Evolutionary conservation across 148 eudicot species (phyloP), one percentile per base, ranked within the genome.

Genomic region (Vaccinium myrtillus): DNA sequence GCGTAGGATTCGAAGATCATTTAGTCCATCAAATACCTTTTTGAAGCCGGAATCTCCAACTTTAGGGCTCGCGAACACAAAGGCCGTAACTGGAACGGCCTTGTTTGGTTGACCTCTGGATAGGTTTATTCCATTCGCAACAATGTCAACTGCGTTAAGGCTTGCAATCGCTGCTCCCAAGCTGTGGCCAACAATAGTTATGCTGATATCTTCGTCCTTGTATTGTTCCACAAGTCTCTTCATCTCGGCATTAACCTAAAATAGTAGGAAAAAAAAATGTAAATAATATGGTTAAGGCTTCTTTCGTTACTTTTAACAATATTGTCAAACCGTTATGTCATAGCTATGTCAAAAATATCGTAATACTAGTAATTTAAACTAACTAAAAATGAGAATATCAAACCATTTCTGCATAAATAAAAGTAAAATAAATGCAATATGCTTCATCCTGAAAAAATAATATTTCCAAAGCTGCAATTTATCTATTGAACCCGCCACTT

Each of bases 121-220:
- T 32, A 10, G 83, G 88, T 93, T 91, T 19, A 88, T 18, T 12
- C 88, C 85, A 77, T 94, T 93, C 6, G 79, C 54, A 1, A 90
- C 91, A 6, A 94, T 93, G 85, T 94, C 98, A 6, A 84, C 83
- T 10, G 96, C 91, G 16, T 88, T 93, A 14, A 93, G 55, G 15
- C 92, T 90, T 21, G 90, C 92, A 1, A 92, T 36, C 1, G 94
- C 87, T 8, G 93, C 91, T 0, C 96, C 94, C 67, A 93, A 71
- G 55, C 94, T 92, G 83, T 93, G 96, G 0, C 94, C 94, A 0
- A 91, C 86, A 16, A 91, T 81, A 0, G 94, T 93, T 86, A 93
- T 87, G 91, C 93, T 91, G 1, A 86, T 75, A 14, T 92, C 94
- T 61, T 93, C 96, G 5, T 86, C 53, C 81, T 90, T 90, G 90